Percentiles rank a stretch among this genome's conserved stretches.
phyloP scores from a whole-genome alignment of 2,329 filamentous ascomycete species.

The Chrysoporthe puriensis region DNA sequence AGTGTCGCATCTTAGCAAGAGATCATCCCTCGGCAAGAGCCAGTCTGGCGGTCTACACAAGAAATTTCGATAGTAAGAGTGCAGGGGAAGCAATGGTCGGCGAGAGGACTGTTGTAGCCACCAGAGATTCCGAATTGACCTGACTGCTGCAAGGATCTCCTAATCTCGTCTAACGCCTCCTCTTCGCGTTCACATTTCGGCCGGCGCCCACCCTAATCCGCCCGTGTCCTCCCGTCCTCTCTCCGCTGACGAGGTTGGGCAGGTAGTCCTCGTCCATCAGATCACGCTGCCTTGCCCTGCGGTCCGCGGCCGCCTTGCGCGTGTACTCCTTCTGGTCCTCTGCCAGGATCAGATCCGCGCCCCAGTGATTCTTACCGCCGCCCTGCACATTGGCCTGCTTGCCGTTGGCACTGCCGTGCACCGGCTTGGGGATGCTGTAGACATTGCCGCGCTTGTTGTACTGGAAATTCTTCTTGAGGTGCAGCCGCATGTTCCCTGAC shows the following conservation, averaged over 20 bases:
- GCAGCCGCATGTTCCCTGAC: slow-evolving; percentile 79
- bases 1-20: neutral
- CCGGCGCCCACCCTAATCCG: slow-evolving; percentile 83
- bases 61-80: neutral
- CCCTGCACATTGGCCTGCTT: slow-evolving; percentile 65
- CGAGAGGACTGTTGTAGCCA: neutral
- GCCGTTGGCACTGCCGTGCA: slow-evolving; percentile 78
- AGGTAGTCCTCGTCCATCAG: slow-evolving; percentile 96
- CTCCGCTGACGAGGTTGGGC: slow-evolving; percentile 81
- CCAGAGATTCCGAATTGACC: neutral
- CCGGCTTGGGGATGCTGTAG: slow-evolving; percentile 90
- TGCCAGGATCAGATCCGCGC: slow-evolving; percentile 77
- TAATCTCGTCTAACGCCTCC: slow-evolving; percentile 49
- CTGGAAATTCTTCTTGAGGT: slow-evolving; percentile 93
- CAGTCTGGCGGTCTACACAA: neutral
- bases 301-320: slow-evolving; percentile 64
- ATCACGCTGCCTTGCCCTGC: slow-evolving; percentile 72
- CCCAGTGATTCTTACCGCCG: slow-evolving; percentile 88
- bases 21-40: neutral
- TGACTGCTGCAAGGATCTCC: neutral
- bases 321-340: slow-evolving; percentile 97
- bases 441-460: slow-evolving; percentile 93
- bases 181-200: slow-evolving; percentile 80
- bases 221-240: slow-evolving; percentile 66
- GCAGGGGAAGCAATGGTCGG: neutral